Base-by-base conservation (phyloP, 805 yeast species). In the Diddensiella caesifluorescens region DNA sequence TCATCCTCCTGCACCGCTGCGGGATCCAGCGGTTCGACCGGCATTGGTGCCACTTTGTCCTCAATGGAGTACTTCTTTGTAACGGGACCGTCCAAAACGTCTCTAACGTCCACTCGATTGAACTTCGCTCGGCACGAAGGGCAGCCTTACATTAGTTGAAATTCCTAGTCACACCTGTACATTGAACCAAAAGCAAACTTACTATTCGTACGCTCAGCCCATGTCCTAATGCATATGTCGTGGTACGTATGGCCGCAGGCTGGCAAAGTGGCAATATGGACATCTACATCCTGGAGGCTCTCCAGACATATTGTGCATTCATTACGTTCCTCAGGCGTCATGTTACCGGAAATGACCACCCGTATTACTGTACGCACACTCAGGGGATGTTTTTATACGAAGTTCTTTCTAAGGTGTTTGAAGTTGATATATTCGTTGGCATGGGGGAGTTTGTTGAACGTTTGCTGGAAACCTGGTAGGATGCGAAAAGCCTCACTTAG, bases 301-400 rank as follows among this genome's bases (percentile, higher is more conserved):
- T 69, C 84, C 35, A 79, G 64, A 52, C 88, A 80, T 30, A 80
- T 79, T n/a, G 79, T 69, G 55, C 88, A 80, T n/a, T 56, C 55
- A 37, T 21, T 22, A 13, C 42, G 18, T 22, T 5, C 36, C 12
- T 29, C 32, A 29, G 32, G 15, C 15, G 32, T 19, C 32, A 29
- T 29, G 12, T 29, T 29, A 7, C 27, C 27, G 9, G 9, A 25
- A 9, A 25, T n/a, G n/a, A n/a, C n/a, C n/a, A n/a, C n/a, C n/a
- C n/a, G n/a, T n/a, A n/a, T n/a, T n/a, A n/a, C n/a, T n/a, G n/a
- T n/a, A n/a, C n/a, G n/a, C n/a, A n/a, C n/a, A n/a, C n/a, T n/a
- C n/a, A n/a, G n/a, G n/a, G n/a, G n/a, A n/a, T n/a, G n/a, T n/a
- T n/a, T n/a, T n/a, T n/a, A n/a, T n/a, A n/a, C n/a, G n/a, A n/a